Evolutionary conservation across 106 monocot species (phyloP).

Genomic region (Platanthera zijinensis): DNA sequence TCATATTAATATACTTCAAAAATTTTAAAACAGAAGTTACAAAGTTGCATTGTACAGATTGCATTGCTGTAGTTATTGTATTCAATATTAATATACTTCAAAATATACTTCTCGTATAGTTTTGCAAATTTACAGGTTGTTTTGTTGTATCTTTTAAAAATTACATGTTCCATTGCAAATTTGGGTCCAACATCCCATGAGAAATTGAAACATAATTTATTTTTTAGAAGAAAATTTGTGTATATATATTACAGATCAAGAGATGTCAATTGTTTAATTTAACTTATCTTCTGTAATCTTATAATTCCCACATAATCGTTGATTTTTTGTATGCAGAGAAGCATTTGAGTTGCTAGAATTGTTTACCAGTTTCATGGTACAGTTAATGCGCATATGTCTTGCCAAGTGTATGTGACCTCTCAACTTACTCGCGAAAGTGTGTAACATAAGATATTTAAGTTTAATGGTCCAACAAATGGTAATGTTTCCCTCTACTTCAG

Average conservation of each 20-base stretch:
- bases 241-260: background rate
- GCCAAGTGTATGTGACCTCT: constrained; percentile 17
- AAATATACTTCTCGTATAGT: too few species aligned
- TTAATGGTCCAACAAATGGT: constrained; percentile 12
- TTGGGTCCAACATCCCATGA: too few species aligned
- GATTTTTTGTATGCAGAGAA: constrained; percentile 12
- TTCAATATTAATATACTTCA: too few species aligned
- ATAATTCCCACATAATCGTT: background rate
- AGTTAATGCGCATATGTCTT: constrained; percentile 20
- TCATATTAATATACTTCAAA: too few species aligned
- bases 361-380: background rate
- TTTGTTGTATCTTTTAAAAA: too few species aligned
- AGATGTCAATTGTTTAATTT: background rate
- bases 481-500: constrained; percentile 26
- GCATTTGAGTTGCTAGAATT: constrained; percentile 20
- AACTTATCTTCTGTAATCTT: background rate
- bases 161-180: too few species aligned
- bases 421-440: constrained; percentile 11
- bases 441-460: constrained; percentile 19
- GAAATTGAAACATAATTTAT: too few species aligned
- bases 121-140: too few species aligned
- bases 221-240: too few species aligned
- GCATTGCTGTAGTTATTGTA: too few species aligned
- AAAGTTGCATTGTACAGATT: too few species aligned
- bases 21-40: too few species aligned